Conservation (phyloP, 495 filamentous ascomycete genomes). For the Penicillium malachiteum region DNA sequence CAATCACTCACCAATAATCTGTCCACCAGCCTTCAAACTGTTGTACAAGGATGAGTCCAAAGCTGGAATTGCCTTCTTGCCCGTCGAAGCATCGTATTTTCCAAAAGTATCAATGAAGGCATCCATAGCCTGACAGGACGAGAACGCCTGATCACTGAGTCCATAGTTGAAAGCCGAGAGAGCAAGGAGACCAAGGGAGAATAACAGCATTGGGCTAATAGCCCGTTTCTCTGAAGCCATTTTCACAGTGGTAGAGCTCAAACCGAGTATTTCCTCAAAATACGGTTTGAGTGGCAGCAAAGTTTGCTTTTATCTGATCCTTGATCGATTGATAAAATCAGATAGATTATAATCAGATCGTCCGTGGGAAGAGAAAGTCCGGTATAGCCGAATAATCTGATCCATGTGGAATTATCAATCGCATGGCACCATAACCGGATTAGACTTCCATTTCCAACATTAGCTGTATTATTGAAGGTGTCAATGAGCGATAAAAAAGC, state of each 20-base stretch:
- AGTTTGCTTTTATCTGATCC: constrained; percentile 3
- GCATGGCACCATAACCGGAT: no score
- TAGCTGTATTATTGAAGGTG: neutral
- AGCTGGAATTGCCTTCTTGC: constrained; percentile 19
- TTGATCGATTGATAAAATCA: neutral
- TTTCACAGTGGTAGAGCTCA: neutral
- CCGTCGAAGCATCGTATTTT: constrained; percentile 19
- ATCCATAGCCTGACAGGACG: constrained; percentile 33
- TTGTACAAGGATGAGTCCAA: constrained; percentile 32
- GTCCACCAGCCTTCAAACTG: constrained; percentile 35
- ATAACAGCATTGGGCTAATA: constrained; percentile 10
- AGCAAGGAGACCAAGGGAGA: constrained; percentile 4
- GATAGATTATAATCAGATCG: constrained; percentile 5
- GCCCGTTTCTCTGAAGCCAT: constrained; percentile 4
- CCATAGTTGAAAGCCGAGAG: constrained; percentile 37
- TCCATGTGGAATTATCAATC: no score
- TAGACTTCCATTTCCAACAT: neutral
- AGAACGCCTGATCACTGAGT: constrained; percentile 34
- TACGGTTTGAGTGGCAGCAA: neutral
- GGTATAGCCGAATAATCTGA: neutral
- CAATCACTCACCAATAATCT: constrained; percentile 10
- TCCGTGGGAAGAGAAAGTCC: neutral
- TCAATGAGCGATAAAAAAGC: neutral
- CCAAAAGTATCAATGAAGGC: constrained; percentile 32
- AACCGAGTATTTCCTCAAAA: neutral